These are phyloP conservation scores for Clausena lansium DNA, from an alignment of 345 rosid species.

Conservation along the genomic window DNA sequence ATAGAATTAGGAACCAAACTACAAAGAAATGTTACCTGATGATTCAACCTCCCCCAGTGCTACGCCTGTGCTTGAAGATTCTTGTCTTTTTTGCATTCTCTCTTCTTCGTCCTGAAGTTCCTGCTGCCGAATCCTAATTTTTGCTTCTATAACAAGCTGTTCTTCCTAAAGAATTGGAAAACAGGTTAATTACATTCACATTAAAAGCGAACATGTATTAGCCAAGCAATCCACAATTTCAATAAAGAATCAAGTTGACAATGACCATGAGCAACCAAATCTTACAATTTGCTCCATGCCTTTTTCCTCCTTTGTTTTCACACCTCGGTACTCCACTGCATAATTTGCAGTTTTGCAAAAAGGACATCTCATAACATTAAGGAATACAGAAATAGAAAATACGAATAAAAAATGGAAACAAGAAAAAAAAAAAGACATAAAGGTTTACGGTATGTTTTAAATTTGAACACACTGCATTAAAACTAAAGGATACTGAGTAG, in stretches of 20 bases:
- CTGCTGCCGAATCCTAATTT: constrained; percentile 81
- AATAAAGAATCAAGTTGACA: background rate
- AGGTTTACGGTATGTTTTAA: constrained; percentile 3
- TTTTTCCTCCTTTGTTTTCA: constrained; percentile 91
- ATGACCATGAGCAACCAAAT: background rate
- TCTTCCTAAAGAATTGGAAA: constrained; percentile 65
- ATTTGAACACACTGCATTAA: background rate
- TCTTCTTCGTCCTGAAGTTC: constrained; percentile 91
- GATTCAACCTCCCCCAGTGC: constrained; percentile 55
- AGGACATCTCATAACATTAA: constrained; percentile 82
- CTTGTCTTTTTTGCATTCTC: constrained; percentile 74
- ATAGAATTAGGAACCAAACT: constrained; percentile 1
- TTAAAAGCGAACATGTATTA: background rate
- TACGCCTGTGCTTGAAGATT: constrained; percentile 54
- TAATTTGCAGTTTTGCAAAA: constrained; percentile 95
- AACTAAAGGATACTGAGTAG: constrained; percentile 95
- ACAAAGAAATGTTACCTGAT: constrained; percentile 40
- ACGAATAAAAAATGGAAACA: background rate
- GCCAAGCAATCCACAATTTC: background rate
- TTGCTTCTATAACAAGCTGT: constrained; percentile 94
- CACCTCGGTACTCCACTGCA: constrained; percentile 95
- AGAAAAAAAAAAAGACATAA: background rate
- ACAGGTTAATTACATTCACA: background rate
- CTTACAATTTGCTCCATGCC: constrained; percentile 97
- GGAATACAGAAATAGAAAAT: constrained; percentile 26